Base-by-base conservation (phyloP, 371 early-diverging fungal genomes). In the Furculomyces boomerangus region DNA sequence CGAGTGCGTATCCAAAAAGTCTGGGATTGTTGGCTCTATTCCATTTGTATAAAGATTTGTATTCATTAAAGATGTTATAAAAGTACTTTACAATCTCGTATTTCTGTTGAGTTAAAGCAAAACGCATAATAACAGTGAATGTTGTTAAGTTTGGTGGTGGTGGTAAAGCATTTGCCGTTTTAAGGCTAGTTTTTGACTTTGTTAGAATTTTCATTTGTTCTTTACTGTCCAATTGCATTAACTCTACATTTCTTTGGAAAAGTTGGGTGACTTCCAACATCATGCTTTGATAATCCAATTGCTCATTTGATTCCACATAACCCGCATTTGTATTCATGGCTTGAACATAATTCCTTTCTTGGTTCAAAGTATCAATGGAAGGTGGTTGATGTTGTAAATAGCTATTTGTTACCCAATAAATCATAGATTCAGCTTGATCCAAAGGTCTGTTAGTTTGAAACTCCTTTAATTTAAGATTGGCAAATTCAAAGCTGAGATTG, bases 121-220 rank as follows among this genome's bases (percentile, higher is more conserved):
- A 43, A n/a, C 43, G 7, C 22, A 22, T n/a, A 13, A 43, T 13
- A 3, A 16, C 3, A 13, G 52, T 51, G 24, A 51, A 51, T 30
- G 52, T 51, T 5, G n/a, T 25, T 14, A 51, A 13, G 24, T 51
- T 51, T 51, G 52, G 52, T 51, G 52, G 29, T 3, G 52, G 52
- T 30, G 35, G 14, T 31, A 51, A 18, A 51, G 13, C 5, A 16
- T 20, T 31, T 25, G 3, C 16, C 3, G 13, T 20, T 13, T 49
- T 31, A 16, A 5, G 13, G 20, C n/a, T n/a, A n/a, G 5, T 13
- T 31, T 49, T 31, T 28, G 13, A 13, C 3, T 25, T 3, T 16
- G 2, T 16, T 13, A 30, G 10, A 20, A 8, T 16, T 3, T 13
- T 31, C 31, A 2, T 16, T 29, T 32, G 18, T 3, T 2, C 13